Conservation (phyloP, 768 basidiomycete species). For the Leccinellum luteum region DNA sequence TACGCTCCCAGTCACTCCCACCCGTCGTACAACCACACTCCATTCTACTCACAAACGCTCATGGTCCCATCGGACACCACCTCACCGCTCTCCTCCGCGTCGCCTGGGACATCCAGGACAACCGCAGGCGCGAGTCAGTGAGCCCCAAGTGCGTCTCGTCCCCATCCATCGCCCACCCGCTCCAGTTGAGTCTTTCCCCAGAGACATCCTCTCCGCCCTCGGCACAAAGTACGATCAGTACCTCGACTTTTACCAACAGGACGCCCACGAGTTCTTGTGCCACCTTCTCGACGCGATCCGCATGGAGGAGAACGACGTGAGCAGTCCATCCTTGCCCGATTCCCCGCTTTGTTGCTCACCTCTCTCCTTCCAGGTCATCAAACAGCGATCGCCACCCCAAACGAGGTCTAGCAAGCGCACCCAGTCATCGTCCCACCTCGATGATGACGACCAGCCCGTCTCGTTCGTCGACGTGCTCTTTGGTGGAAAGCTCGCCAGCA, state of each 20-base stretch:
- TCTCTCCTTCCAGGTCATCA: slow-evolving; percentile 60
- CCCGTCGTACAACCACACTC: slow-evolving; percentile 42
- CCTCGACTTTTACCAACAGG: slow-evolving; percentile 92
- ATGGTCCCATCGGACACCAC: slow-evolving; percentile 54
- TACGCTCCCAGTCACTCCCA: slow-evolving; percentile 52
- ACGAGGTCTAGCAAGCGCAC: slow-evolving; percentile 34
- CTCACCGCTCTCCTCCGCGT: slow-evolving; percentile 58
- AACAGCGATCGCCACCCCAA: slow-evolving; percentile 53
- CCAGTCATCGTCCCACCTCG: neutral
- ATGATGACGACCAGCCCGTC: slow-evolving; percentile 43
- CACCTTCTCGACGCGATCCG: slow-evolving; percentile 89
- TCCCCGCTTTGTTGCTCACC: neutral
- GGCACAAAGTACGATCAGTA: slow-evolving; percentile 93
- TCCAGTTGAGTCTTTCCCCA: slow-evolving; percentile 23
- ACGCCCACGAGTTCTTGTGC: slow-evolving; percentile 90
- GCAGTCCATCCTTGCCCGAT: slow-evolving; percentile 17
- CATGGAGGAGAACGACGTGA: slow-evolving; percentile 91
- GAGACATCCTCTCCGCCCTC: slow-evolving; percentile 61
- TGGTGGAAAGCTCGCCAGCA: slow-evolving; percentile 82
- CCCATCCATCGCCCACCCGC: neutral
- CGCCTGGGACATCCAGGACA: slow-evolving; percentile 63
- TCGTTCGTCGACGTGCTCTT: slow-evolving; percentile 91
- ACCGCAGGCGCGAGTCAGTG: slow-evolving; percentile 47
- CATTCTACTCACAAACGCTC: slow-evolving; percentile 56
- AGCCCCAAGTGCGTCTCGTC: slow-evolving; percentile 61